Conservation (phyloP, 2,329 filamentous ascomycete genomes). For the Botrytis fragariae region DNA sequence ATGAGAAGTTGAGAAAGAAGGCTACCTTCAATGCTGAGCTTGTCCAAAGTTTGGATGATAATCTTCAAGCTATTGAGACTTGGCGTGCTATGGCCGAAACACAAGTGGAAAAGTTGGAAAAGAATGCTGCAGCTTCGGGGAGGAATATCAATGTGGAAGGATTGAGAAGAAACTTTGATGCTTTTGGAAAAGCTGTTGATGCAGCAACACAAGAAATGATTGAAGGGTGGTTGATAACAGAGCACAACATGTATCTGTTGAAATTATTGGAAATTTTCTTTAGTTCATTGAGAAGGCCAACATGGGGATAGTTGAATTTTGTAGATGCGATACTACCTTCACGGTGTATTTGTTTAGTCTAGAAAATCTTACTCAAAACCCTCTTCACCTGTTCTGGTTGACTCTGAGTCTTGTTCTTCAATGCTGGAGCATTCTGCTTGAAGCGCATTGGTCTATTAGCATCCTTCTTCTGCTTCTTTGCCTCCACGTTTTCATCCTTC, state of each 20-base stretch:
- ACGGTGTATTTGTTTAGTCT: constrained; percentile 22
- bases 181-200: constrained; percentile 10
- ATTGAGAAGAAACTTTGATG: constrained; percentile 8
- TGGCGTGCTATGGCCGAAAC: constrained; percentile 13
- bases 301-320: background rate
- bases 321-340: background rate
- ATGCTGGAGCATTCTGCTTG: constrained; percentile 61
- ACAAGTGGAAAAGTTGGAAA: constrained; percentile 11
- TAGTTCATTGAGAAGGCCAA: constrained; percentile 1
- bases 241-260: background rate
- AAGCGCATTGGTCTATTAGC: constrained; percentile 53
- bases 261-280: constrained; percentile 13
- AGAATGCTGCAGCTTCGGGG: background rate
- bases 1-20: background rate
- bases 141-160: constrained; percentile 1
- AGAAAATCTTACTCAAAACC: constrained; percentile 66
- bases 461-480: constrained; percentile 37
- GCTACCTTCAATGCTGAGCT: background rate
- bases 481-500: constrained; percentile 28
- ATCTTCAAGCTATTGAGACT: constrained; percentile 16
- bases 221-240: background rate
- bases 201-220: constrained; percentile 7
- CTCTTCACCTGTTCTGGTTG: constrained; percentile 57
- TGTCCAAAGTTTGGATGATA: background rate
- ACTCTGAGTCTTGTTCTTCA: constrained; percentile 46